A percentile compares a stretch with the other conserved stretches of the same genome.
Conservation (phyloP, 129 eudicot genomes). For the Sambucus nigra region DNA sequence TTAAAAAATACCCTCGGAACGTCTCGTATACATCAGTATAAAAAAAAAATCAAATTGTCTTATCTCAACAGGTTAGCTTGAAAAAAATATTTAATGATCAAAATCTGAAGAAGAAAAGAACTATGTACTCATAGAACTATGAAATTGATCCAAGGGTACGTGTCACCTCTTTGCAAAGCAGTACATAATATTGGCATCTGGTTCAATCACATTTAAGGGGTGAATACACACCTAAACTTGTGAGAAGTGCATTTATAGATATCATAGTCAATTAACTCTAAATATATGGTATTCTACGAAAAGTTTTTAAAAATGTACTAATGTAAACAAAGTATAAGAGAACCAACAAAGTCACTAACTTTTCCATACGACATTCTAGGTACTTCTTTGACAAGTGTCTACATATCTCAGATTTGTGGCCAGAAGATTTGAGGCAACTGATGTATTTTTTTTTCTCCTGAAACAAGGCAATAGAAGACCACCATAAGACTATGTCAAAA, state of each 20-base stretch:
- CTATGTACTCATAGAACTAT: no score
- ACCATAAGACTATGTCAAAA: background rate
- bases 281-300: background rate
- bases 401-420: conserved; percentile 82
- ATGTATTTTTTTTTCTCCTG: conserved; percentile 88
- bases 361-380: conserved; percentile 84
- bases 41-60: no score
- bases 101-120: no score
- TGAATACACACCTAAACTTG: background rate
- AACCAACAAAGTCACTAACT: conserved; percentile 36
- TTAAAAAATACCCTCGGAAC: no score
- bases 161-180: background rate
- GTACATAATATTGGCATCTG: background rate
- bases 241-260: background rate
- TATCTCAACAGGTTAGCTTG: no score
- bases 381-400: conserved; percentile 69
- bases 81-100: no score
- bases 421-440: conserved; percentile 59
- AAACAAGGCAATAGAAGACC: background rate
- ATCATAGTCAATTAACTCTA: background rate
- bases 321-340: background rate
- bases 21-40: no score
- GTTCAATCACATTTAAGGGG: background rate
- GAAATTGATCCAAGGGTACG: background rate
- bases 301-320: no score